phyloP scores from a whole-genome alignment of 768 basidiomycete species.

The Myochromella boudieri region DNA sequence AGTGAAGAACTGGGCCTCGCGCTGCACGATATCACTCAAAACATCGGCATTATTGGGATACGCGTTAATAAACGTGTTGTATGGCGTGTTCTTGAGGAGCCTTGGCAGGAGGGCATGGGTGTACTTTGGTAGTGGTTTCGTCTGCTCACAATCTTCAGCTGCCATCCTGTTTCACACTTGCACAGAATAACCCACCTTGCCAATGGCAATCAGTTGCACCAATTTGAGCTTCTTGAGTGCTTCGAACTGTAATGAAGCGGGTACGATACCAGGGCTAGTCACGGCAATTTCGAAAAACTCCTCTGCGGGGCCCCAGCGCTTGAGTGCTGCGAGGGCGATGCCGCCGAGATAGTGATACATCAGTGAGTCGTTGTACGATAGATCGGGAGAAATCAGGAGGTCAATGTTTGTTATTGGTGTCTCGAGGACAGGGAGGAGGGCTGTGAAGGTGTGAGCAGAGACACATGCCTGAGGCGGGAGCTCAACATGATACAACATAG shows the following conservation, averaged over 20 bases:
- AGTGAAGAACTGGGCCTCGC: slow-evolving; percentile 53
- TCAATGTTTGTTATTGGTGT: slow-evolving; percentile 70
- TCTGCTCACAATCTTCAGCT: slow-evolving; percentile 24
- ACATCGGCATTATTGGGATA: slow-evolving; percentile 58
- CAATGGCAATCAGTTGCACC: slow-evolving; percentile 75
- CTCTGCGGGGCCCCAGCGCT: slow-evolving; percentile 66
- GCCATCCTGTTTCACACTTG: no score
- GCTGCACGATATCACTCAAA: slow-evolving; percentile 48
- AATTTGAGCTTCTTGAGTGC: slow-evolving; percentile 83
- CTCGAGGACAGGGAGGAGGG: slow-evolving; percentile 60
- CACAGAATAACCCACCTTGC: slow-evolving; percentile 57
- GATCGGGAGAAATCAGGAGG: slow-evolving; percentile 49
- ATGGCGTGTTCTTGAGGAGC: slow-evolving; percentile 67
- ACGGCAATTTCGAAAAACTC: slow-evolving; percentile 82
- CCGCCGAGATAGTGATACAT: slow-evolving; percentile 86
- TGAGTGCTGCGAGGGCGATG: slow-evolving; percentile 61
- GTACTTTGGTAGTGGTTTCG: slow-evolving; percentile 68
- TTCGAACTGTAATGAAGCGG: slow-evolving; percentile 77
- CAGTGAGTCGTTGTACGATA: slow-evolving; percentile 78
- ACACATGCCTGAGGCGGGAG: slow-evolving; percentile 52
- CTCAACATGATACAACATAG: not conserved
- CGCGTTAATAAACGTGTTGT: slow-evolving; percentile 58
- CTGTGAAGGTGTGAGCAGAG: slow-evolving; percentile 46
- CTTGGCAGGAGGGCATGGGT: slow-evolving; percentile 56
- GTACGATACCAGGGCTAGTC: slow-evolving; percentile 54